Conservation (phyloP, 208 protist genomes). For the Trypanosomatidae sp. region DNA sequence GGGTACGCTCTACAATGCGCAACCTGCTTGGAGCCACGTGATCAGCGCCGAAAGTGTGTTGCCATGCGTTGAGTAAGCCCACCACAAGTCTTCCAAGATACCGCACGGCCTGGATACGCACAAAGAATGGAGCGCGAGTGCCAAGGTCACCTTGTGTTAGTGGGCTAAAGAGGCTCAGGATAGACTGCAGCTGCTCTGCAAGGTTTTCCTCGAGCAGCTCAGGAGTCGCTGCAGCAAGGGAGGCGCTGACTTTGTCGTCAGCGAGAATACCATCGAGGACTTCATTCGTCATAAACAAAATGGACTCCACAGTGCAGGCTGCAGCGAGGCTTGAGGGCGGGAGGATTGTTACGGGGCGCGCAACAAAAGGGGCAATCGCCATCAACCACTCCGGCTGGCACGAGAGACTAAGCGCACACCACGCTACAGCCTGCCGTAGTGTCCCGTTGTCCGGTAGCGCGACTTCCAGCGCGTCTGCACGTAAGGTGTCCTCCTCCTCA, state of each 20-base stretch:
- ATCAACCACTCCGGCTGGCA: constrained; percentile 12
- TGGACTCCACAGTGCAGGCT: constrained; percentile 17
- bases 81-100: constrained; percentile 14
- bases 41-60: neutral
- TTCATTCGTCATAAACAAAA: constrained; percentile 43
- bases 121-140: constrained; percentile 22
- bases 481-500: constrained; percentile 2
- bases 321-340: neutral
- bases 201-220: neutral
- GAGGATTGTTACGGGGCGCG: neutral
- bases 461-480: constrained; percentile 17
- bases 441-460: constrained; percentile 29
- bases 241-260: constrained; percentile 2
- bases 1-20: constrained; percentile 1
- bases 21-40: neutral
- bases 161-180: constrained; percentile 8
- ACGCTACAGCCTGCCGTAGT: constrained; percentile 23
- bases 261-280: constrained; percentile 35
- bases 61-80: constrained; percentile 15
- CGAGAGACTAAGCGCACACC: constrained; percentile 26
- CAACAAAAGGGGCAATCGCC: constrained; percentile 9
- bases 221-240: neutral
- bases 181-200: neutral
- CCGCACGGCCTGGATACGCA: constrained; percentile 28
- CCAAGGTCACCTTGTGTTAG: neutral